Conservation (phyloP, 441 rosid genomes). For the Hypseocharis bilobata region DNA sequence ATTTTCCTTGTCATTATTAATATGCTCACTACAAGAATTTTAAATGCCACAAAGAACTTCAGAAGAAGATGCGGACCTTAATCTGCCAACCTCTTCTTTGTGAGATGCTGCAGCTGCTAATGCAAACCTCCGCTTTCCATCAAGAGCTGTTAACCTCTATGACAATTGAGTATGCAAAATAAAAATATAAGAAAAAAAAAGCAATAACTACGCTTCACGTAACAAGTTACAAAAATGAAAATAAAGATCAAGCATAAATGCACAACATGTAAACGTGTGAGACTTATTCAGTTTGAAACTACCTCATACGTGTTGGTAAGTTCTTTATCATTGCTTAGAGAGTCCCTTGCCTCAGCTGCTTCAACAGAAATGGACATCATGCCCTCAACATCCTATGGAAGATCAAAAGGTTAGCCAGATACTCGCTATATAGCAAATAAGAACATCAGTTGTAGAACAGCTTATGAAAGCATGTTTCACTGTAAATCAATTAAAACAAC, state of each 20-base stretch:
- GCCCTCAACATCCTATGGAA: constrained; percentile 84
- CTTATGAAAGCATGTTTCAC: constrained; percentile 9
- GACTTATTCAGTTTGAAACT: constrained; percentile 7
- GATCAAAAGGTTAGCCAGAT: constrained; percentile 14
- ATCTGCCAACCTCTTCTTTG: constrained; percentile 80
- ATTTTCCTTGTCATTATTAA: constrained; percentile 4
- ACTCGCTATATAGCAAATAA: constrained; percentile 1
- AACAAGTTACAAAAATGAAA: not conserved
- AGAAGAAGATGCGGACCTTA: constrained; percentile 54
- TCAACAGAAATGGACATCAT: constrained; percentile 99
- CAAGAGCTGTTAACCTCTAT: constrained; percentile 92
- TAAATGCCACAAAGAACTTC: constrained; percentile 15
- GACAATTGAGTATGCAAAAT: constrained; percentile 12
- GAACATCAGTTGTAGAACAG: not conserved
- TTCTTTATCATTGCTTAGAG: constrained; percentile 91
- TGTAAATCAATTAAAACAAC: constrained; percentile 8
- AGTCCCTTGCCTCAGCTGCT: constrained; percentile 86
- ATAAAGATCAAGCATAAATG: not conserved
- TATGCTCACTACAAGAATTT: constrained; percentile 4
- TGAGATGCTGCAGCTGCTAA: constrained; percentile 89
- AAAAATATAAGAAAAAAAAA: constrained; percentile 9
- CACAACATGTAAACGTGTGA: not conserved
- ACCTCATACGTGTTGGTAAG: constrained; percentile 91
- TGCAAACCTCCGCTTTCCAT: constrained; percentile 98
- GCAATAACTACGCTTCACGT: not conserved